Evolutionary conservation across 345 rosid genomes (phyloP).

Genomic region (Salix purpurea): DNA sequence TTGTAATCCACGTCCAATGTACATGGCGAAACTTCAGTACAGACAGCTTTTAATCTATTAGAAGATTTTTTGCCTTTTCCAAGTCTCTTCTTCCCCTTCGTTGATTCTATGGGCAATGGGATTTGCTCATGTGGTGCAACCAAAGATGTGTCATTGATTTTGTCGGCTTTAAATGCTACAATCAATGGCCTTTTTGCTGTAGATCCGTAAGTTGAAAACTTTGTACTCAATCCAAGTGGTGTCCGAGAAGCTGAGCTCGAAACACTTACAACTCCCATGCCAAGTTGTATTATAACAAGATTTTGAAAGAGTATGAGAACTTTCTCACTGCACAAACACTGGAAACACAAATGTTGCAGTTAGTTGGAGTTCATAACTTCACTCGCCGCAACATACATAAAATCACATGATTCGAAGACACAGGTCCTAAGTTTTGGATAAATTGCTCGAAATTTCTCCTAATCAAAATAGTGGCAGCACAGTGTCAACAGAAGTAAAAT

Average conservation of each 20-base stretch:
- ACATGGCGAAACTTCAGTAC: slow-evolving; percentile 31
- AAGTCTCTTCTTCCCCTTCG: slow-evolving; percentile 39
- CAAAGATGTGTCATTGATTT: slow-evolving; percentile 42
- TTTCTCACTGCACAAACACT: slow-evolving; percentile 23
- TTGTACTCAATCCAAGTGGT: slow-evolving; percentile 49
- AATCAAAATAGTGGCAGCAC: neutral
- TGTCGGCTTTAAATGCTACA: slow-evolving; percentile 69
- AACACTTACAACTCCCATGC: slow-evolving; percentile 82
- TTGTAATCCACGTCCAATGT: slow-evolving; percentile 65
- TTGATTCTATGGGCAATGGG: slow-evolving; percentile 42
- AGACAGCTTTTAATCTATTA: slow-evolving; percentile 27
- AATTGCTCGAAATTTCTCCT: neutral
- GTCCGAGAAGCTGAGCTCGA: slow-evolving; percentile 82
- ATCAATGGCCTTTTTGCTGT: slow-evolving; percentile 44
- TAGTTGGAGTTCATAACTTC: slow-evolving; percentile 1
- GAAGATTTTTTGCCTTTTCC: slow-evolving; percentile 37
- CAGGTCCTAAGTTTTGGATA: neutral
- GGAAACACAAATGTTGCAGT: slow-evolving; percentile 14
- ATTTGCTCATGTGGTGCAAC: slow-evolving; percentile 43
- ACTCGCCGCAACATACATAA: neutral
- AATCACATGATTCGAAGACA: neutral
- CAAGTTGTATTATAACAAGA: slow-evolving; percentile 16
- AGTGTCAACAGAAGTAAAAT: neutral
- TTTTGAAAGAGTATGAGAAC: neutral
- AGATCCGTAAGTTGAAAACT: slow-evolving; percentile 36